Evolutionary conservation across 2,329 filamentous ascomycete genomes (phyloP), one percentile per base, ranked within the genome.

Genomic region (Fusarium newnesense): DNA sequence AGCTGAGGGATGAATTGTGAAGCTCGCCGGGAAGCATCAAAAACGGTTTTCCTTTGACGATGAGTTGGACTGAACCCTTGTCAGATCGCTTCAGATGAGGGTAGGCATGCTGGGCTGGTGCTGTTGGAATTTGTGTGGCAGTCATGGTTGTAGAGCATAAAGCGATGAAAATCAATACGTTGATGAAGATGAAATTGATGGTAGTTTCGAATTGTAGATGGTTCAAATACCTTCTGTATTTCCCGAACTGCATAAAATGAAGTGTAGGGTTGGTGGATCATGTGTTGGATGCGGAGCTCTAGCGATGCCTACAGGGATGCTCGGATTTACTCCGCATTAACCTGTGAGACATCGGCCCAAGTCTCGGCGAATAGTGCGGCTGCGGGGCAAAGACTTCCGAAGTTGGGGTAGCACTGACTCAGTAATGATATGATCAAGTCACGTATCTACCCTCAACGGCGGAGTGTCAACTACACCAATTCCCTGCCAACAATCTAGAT

Each of bases 1-100:
- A 79, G 53, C 75, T 81, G 5, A 83, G 70, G 0, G 81, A 82
- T 4, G 81, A 83, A 57, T 83, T 83, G 60, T 82, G 81, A 18
- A 83, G 76, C 68, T 83, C 81, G 42, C 75, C 81, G 0, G 79
- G 61, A 7, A 81, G 75, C 78, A 81, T 81, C 28, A 83, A 76
- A 39, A 83, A 83, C 0, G 82, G 82, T 49, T 83, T 79, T 24
- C 79, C 80, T 54, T 83, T 79, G 64, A 84, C 76, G 7, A 83
- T 77, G 46, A 84, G 78, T 26, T 82, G 82, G 11, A 72, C 77
- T 44, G 79, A 79, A 26, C 79, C 75, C 64, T 79, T 75, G 47
- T 70, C 65, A 21, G 67, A 66, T 4, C 72, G 78, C 18, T 53
- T 39, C 0, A 80, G 70, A 21, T 78, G 75, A 19, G 75, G 75